Conservation (phyloP, 176 grass and related monocot species). For the Carex cristatella region DNA sequence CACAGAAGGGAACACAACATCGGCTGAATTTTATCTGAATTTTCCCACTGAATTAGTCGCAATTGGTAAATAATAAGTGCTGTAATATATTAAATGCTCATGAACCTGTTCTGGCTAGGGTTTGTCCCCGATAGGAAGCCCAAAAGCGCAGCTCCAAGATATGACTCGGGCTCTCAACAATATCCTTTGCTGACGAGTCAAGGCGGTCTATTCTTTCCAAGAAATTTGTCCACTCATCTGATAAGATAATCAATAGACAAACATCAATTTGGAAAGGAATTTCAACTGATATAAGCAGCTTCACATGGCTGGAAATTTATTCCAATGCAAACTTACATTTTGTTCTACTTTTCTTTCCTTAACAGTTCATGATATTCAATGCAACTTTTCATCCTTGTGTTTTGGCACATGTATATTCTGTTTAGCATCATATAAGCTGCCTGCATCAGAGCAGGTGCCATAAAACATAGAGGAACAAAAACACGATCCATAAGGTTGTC, state of each 20-base stretch:
- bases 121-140: constrained; percentile 95
- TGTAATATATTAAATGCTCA: constrained; percentile 16
- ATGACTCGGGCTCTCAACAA: constrained; percentile 55
- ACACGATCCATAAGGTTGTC: background rate
- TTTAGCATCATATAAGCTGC: background rate
- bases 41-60: background rate
- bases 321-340: background rate
- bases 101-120: constrained; percentile 89
- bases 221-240: constrained; percentile 97
- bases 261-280: background rate
- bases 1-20: constrained; percentile 23
- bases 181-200: constrained; percentile 67
- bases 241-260: background rate
- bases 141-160: constrained; percentile 92
- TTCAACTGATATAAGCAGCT: background rate
- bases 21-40: constrained; percentile 21
- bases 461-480: background rate
- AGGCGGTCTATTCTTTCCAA: constrained; percentile 72
- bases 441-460: background rate
- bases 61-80: background rate
- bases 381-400: background rate
- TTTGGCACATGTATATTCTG: background rate
- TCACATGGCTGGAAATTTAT: background rate
- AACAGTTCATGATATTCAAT: background rate
- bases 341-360: background rate